A percentile compares a stretch with the other conserved stretches of the same genome.
Evolutionary conservation across 805 yeast genomes (phyloP).

Genomic region (Naumovozyma dairenensis): DNA sequence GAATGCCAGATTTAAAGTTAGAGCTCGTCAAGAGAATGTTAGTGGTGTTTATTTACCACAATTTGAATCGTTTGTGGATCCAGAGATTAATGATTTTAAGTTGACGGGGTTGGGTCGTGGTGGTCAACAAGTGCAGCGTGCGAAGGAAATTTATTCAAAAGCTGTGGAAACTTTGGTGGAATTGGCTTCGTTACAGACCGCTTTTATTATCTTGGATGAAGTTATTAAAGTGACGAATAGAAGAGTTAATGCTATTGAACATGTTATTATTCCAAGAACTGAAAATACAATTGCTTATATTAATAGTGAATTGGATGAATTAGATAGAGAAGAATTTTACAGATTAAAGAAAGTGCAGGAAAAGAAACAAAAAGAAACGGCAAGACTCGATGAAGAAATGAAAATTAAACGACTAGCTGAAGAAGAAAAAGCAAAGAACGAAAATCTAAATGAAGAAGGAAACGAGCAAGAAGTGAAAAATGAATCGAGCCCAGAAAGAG

Average conservation of each 20-base stretch:
- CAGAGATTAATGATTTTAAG: slow-evolving; percentile 83
- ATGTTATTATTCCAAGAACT: slow-evolving; percentile 94
- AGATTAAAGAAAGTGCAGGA: slow-evolving; percentile 93
- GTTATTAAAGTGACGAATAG: slow-evolving; percentile 96
- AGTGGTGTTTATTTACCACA: slow-evolving; percentile 93
- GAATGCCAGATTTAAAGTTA: slow-evolving; percentile 80
- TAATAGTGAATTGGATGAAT: slow-evolving; percentile 92
- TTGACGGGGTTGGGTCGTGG: slow-evolving; percentile 97
- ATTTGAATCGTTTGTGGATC: slow-evolving; percentile 77
- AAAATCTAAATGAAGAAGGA: slow-evolving; percentile 21
- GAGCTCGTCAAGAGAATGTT: slow-evolving; percentile 90
- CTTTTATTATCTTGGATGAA: slow-evolving; percentile 91
- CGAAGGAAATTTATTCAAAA: slow-evolving; percentile 83
- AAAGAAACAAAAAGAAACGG: slow-evolving; percentile 76
- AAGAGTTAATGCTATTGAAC: slow-evolving; percentile 98
- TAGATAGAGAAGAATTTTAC: slow-evolving; percentile 96
- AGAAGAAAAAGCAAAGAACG: slow-evolving; percentile 16
- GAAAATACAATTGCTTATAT: slow-evolving; percentile 89
- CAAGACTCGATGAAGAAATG: slow-evolving; percentile 49
- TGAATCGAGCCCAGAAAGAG: slow-evolving; percentile 5
- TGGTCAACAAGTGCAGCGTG: slow-evolving; percentile 95
- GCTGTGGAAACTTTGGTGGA: slow-evolving; percentile 97
- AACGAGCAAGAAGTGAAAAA: slow-evolving; percentile 10
- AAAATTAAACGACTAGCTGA: slow-evolving; percentile 18
- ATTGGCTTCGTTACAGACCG: slow-evolving; percentile 91